These are phyloP conservation scores for Aspergillus nidulans DNA, from an alignment of 495 filamentous ascomycete species.

Conservation along the genomic window DNA sequence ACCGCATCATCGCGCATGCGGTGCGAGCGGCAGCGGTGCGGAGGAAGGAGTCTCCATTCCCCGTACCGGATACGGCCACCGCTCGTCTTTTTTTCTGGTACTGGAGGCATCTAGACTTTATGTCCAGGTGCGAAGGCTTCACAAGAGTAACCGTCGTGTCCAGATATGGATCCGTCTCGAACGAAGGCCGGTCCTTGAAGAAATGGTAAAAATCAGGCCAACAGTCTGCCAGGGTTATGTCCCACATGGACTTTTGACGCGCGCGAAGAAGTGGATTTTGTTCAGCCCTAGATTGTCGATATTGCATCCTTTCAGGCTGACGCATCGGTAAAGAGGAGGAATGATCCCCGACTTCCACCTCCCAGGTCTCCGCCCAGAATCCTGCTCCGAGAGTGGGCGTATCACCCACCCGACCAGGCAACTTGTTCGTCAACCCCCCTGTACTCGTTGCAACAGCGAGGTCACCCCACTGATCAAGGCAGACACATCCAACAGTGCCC, in stretches of 20 bases:
- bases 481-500: constrained; percentile 81
- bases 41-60: constrained; percentile 88
- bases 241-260: constrained; percentile 1
- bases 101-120: neutral
- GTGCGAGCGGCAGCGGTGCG: constrained; percentile 67
- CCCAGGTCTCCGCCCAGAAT: constrained; percentile 87
- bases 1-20: constrained; percentile 68
- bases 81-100: constrained; percentile 31
- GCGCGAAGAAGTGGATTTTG: neutral
- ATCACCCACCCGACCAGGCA: constrained; percentile 80
- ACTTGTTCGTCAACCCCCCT: constrained; percentile 84
- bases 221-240: constrained; percentile 12
- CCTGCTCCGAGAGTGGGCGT: constrained; percentile 83
- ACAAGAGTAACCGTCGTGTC: neutral
- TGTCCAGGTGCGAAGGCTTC: constrained; percentile 1
- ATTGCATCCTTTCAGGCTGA: neutral
- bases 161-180: neutral
- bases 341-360: constrained; percentile 19
- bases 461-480: constrained; percentile 67
- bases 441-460: constrained; percentile 80
- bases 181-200: neutral
- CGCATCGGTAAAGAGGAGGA: neutral
- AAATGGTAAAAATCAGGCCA: neutral
- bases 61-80: constrained; percentile 77
- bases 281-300: neutral